phyloP scores from a whole-genome alignment of 139 green algal genomes.

The Coelastrella sp. region DNA sequence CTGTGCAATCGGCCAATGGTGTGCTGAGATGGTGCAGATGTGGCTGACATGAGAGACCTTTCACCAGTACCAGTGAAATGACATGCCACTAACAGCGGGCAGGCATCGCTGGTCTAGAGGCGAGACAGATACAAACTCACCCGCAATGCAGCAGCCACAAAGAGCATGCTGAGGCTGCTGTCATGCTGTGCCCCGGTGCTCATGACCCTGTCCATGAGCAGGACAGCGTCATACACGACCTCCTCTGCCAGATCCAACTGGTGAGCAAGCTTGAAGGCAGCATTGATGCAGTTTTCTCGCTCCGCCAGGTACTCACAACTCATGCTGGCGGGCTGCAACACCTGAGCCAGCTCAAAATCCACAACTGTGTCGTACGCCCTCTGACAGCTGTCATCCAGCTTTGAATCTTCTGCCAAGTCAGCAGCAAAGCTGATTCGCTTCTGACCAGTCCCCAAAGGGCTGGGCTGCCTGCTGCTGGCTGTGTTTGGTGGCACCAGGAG shows the following conservation, averaged over 20 bases:
- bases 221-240: conserved; percentile 67
- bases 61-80: not conserved
- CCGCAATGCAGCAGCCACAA: conserved; percentile 49
- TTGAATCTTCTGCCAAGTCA: conserved; percentile 53
- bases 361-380: conserved; percentile 71
- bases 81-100: not conserved
- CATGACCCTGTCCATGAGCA: conserved; percentile 77
- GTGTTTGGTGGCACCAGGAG: not conserved
- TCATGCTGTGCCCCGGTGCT: conserved; percentile 43
- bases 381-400: conserved; percentile 59
- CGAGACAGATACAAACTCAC: not conserved
- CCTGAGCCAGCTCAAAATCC: conserved; percentile 71
- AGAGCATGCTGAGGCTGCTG: conserved; percentile 36
- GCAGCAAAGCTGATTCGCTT: conserved; percentile 46
- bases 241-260: conserved; percentile 62
- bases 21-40: not conserved
- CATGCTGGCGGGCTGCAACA: conserved; percentile 79
- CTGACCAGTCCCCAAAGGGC: not conserved
- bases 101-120: too few species aligned
- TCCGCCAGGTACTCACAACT: conserved; percentile 61
- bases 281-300: not conserved
- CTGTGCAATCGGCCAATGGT: too few species aligned
- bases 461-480: conserved; percentile 1
- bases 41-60: not conserved
- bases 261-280: conserved; percentile 13